Evolutionary conservation across 2,329 filamentous ascomycete genomes (phyloP).

Genomic region (Phyllosticta ampelicida): DNA sequence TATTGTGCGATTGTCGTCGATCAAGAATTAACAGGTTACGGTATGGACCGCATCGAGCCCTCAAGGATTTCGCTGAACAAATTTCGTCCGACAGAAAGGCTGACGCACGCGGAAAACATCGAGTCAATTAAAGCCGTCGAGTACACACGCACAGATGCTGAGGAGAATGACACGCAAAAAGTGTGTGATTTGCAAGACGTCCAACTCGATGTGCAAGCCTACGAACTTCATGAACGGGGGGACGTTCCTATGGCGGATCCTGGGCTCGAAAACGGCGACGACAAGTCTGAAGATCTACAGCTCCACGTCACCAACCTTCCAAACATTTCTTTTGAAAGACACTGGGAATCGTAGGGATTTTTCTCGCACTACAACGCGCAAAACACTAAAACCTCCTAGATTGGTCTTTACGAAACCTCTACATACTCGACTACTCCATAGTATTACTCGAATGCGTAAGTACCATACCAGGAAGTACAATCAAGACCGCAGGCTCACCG

Average conservation of each 20-base stretch:
- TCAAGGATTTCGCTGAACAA: background rate
- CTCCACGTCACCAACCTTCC: constrained; percentile 28
- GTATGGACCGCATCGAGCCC: constrained; percentile 13
- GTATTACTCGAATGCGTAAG: constrained; percentile 30
- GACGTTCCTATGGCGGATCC: constrained; percentile 13
- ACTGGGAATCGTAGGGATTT: constrained; percentile 33
- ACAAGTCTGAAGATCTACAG: constrained; percentile 15
- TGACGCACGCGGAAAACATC: constrained; percentile 20
- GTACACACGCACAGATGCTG: constrained; percentile 21
- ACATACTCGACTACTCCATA: constrained; percentile 30
- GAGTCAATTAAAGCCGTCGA: constrained; percentile 29
- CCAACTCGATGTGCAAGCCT: constrained; percentile 34
- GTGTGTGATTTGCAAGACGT: constrained; percentile 19
- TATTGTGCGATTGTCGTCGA: constrained; percentile 25
- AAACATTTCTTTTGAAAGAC: constrained; percentile 27
- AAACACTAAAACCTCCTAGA: constrained; percentile 9
- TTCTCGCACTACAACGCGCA: too few relatives aligned
- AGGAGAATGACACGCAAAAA: constrained; percentile 14
- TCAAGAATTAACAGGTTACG: constrained; percentile 22
- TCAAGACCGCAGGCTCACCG: background rate
- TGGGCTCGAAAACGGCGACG: constrained; percentile 21
- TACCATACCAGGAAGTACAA: background rate
- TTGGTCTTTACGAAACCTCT: constrained; percentile 35
- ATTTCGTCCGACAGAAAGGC: constrained; percentile 14
- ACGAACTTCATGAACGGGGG: constrained; percentile 24